phyloP scores from a whole-genome alignment of 257 asterid genomes.

The Solanum gracilifrons region DNA sequence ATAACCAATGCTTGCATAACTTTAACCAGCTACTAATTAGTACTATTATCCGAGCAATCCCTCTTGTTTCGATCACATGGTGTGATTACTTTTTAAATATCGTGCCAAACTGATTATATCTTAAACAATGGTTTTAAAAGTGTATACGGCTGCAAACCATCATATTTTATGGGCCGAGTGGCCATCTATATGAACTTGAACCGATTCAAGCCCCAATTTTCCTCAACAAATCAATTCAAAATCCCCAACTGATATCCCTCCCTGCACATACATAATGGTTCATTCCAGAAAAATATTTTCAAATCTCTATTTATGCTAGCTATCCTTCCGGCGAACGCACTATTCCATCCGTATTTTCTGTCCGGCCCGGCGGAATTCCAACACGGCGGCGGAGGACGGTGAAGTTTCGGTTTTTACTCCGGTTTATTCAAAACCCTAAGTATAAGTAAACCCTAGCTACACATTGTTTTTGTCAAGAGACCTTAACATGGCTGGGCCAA shows the following conservation, averaged over 20 bases:
- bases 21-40: too few species aligned
- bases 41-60: not conserved
- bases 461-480: not conserved
- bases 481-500: constrained; percentile 38
- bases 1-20: too few species aligned
- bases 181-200: not conserved
- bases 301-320: not conserved
- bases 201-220: not conserved
- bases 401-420: not conserved
- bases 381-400: not conserved
- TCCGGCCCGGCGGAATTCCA: not conserved
- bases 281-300: not conserved
- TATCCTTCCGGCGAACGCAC: not conserved
- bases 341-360: not conserved
- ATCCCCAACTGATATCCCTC: not conserved
- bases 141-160: not conserved
- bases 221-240: not conserved
- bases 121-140: not conserved
- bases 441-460: not conserved
- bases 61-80: not conserved
- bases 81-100: not conserved
- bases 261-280: not conserved
- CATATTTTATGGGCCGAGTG: not conserved
- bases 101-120: not conserved
- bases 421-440: constrained; percentile 43